A percentile compares a stretch with the other conserved stretches of the same genome.
Conservation (phyloP, 495 filamentous ascomycete genomes). For the Glonium stellatum region DNA sequence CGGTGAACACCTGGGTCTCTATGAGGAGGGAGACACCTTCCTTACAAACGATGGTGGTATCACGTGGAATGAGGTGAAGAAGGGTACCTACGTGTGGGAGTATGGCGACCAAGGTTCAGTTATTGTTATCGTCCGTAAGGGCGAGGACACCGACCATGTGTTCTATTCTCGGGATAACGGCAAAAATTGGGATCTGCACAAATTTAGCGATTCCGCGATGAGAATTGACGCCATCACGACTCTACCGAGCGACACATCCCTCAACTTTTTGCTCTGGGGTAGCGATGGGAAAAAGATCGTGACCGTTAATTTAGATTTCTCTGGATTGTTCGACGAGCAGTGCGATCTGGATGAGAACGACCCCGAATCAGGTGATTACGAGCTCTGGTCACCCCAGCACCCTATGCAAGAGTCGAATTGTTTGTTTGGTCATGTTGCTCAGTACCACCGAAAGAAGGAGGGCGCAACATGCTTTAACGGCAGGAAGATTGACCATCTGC, state of each 20-base stretch:
- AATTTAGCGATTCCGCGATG: constrained; percentile 65
- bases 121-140: constrained; percentile 70
- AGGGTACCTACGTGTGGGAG: constrained; percentile 85
- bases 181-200: constrained; percentile 61
- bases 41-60: constrained; percentile 84
- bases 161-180: constrained; percentile 78
- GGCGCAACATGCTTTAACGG: constrained; percentile 70
- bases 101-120: constrained; percentile 91
- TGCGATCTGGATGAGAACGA: constrained; percentile 65
- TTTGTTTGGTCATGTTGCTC: constrained; percentile 82
- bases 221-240: constrained; percentile 73
- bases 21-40: constrained; percentile 73
- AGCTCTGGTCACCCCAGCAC: constrained; percentile 76
- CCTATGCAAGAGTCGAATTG: constrained; percentile 63
- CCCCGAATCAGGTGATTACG: constrained; percentile 56
- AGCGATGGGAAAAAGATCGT: constrained; percentile 45
- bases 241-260: constrained; percentile 77
- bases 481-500: constrained; percentile 56
- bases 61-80: constrained; percentile 74
- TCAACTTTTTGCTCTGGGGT: constrained; percentile 87
- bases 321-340: constrained; percentile 58
- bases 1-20: constrained; percentile 54
- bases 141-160: constrained; percentile 56
- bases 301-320: constrained; percentile 83
- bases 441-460: constrained; percentile 83